Evolutionary conservation across 2,329 filamentous ascomycete genomes (phyloP).

Genomic region (Cytospora leucostoma): DNA sequence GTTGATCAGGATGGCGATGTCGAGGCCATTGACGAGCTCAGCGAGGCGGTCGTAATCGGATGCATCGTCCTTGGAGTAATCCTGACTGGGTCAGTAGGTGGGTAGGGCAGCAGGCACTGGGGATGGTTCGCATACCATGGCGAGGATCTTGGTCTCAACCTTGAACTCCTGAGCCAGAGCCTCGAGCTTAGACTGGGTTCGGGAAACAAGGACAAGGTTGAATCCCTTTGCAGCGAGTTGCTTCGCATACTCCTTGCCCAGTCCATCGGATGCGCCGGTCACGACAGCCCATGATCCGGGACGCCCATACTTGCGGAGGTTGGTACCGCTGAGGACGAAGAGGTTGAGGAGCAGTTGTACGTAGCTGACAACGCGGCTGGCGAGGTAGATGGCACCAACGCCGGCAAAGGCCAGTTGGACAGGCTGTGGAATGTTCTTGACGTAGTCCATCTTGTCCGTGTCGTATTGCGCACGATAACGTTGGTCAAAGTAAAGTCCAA

Average conservation of each 20-base stretch:
- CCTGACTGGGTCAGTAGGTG: constrained; percentile 39
- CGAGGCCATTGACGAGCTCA: constrained; percentile 68
- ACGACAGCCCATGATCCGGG: constrained; percentile 93
- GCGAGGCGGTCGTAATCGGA: constrained; percentile 76
- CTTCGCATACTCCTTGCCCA: constrained; percentile 93
- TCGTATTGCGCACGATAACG: constrained; percentile 1
- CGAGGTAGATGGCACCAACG: constrained; percentile 61
- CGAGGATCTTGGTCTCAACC: constrained; percentile 73
- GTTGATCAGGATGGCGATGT: constrained; percentile 88
- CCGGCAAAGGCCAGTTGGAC: constrained; percentile 51
- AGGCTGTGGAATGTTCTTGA: constrained; percentile 46
- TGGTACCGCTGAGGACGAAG: constrained; percentile 67
- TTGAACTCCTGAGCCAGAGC: constrained; percentile 74
- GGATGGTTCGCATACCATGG: constrained; percentile 60
- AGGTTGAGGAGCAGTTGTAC: constrained; percentile 64
- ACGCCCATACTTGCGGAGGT: constrained; percentile 86
- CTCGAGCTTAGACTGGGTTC: constrained; percentile 89
- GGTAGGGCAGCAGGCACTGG: not conserved
- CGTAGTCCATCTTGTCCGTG: constrained; percentile 31
- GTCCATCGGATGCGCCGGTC: constrained; percentile 92
- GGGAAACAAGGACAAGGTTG: constrained; percentile 92
- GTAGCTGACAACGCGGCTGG: constrained; percentile 58
- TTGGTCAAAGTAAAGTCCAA: not conserved
- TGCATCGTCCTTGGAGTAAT: constrained; percentile 80
- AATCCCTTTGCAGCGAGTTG: constrained; percentile 90